Conservation (phyloP, 306 rosid species). For the Sindora glabra region DNA sequence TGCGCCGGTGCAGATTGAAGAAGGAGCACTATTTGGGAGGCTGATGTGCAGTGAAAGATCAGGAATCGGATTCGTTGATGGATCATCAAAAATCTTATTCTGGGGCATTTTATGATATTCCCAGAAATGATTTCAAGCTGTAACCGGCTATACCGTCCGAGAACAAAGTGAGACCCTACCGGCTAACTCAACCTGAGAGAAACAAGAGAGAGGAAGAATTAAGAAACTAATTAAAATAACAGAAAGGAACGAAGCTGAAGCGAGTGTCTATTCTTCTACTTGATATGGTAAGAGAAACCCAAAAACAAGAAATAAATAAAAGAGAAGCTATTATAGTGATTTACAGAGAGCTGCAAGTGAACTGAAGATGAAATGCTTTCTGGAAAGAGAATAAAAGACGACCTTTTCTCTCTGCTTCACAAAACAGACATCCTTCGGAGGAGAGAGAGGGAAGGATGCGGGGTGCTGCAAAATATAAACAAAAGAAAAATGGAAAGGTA, state of each 20-base stretch:
- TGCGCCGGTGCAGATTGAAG: conserved; percentile 34
- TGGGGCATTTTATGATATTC: conserved; percentile 31
- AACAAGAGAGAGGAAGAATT: not conserved
- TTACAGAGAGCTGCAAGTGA: conserved; percentile 11
- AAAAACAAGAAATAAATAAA: conserved; percentile 14
- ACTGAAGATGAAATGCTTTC: not conserved
- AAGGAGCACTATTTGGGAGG: conserved; percentile 56
- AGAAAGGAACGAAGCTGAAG: not conserved
- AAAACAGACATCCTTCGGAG: conserved; percentile 43
- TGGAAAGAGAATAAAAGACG: conserved; percentile 11
- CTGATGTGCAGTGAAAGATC: conserved; percentile 83
- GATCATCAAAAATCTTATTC: conserved; percentile 14
- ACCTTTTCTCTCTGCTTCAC: conserved; percentile 38
- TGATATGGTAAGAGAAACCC: not conserved
- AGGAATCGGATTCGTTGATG: conserved; percentile 48
- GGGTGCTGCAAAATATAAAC: conserved; percentile 22
- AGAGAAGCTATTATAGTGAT: conserved; percentile 3
- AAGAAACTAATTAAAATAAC: not conserved
- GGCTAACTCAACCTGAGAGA: not conserved
- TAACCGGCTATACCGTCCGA: too few species aligned
- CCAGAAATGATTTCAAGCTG: conserved; percentile 15
- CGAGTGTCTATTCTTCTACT: not conserved
- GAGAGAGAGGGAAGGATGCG: not conserved
- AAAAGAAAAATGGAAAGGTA: conserved; percentile 9
- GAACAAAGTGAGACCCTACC: too few species aligned